Base-by-base conservation (phyloP, 2,329 filamentous ascomycete species). In the Samsoniella hepiali region DNA sequence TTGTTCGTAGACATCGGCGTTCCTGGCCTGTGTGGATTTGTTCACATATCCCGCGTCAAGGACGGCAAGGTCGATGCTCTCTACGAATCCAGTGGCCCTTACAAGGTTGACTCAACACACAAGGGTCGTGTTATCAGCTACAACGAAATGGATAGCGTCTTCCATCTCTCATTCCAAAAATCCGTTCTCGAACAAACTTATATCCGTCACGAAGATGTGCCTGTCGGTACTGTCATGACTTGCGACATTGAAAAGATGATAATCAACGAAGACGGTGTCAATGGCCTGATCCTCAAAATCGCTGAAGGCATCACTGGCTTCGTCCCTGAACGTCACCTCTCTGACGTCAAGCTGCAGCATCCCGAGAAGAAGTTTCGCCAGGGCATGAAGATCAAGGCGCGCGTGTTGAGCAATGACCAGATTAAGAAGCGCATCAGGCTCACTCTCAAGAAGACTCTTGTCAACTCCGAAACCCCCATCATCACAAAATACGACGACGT, bases 291-390 rank as follows among this genome's bases (percentile, higher is more conserved):
- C 32, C 84, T 98, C 58, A 91, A 90, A 69, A 77, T 99, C 58
- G 89, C 92, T 9, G 91, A 97, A 49, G 91, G 91, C 53, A 92
- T 99, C 67, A 89, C 86, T 58, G 95, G 93, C n/a, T 84, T 97
- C 63, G 93, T 98, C 2, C 86, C 93, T 3, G 91, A 94, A 71
- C 88, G 89, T 72, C 96, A 99, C 73, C 82, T 99, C 69, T 89
- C 95, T 53, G 96, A 99, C 73, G 85, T 95, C 15, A 87, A 87
- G 65, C 81, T 99, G 31, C 91, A 95, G 72, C 91, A 97, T 71
- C 95, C 95, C 0, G 95, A 99, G 76, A 96, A 94, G 81, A 98
- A 97, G 73, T 99, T 97, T 77, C 86, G 90, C 65, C 91, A 94
- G 73, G 93, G 93, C 1, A 85, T 91, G 75, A 85, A 89, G 59